Evolutionary conservation across 148 eudicot species (phyloP).

Genomic region (Rhododendron williamsianum): DNA sequence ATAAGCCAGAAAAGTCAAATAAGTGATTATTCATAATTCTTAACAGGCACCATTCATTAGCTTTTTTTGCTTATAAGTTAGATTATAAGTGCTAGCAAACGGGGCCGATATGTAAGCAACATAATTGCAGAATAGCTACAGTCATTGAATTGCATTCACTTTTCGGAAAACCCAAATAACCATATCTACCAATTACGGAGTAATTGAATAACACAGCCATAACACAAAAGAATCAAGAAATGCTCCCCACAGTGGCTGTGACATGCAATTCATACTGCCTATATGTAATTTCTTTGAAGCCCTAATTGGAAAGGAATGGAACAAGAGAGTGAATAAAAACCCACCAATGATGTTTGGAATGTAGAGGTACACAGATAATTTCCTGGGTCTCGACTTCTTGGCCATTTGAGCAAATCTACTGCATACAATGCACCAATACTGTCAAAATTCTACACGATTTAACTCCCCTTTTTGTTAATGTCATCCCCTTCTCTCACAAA

Average conservation of each 20-base stretch:
- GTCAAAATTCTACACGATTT: background rate
- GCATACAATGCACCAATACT: constrained; percentile 8
- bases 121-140: background rate
- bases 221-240: background rate
- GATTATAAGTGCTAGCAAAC: too few species aligned
- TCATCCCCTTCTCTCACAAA: too few species aligned
- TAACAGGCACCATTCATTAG: too few species aligned
- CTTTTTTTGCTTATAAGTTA: too few species aligned
- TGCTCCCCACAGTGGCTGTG: background rate
- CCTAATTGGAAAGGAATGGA: too few species aligned
- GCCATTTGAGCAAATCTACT: constrained; percentile 29
- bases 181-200: background rate
- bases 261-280: background rate
- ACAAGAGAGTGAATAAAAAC: background rate
- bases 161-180: background rate
- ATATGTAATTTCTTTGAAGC: background rate
- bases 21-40: too few species aligned
- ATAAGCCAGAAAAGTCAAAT: too few species aligned
- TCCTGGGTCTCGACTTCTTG: constrained; percentile 39
- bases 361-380: constrained; percentile 65
- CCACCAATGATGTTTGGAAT: constrained; percentile 54
- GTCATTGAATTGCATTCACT: background rate
- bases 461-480: too few species aligned
- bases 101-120: background rate
- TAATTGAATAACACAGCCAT: background rate